phyloP scores from a whole-genome alignment of 257 asterid genomes.

The Euphrasia confusa region DNA sequence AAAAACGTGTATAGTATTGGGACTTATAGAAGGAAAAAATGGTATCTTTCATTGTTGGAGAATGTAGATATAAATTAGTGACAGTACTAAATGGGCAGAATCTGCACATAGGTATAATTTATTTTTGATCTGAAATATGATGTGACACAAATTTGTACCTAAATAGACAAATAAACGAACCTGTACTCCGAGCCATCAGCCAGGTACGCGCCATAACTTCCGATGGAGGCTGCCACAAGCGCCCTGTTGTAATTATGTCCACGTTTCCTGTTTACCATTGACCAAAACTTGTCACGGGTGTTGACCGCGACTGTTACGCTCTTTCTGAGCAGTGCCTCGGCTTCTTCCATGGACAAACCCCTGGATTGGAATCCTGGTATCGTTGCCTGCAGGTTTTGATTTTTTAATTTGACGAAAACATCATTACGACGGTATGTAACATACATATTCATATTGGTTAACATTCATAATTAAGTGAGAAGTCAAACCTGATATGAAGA shows the following conservation, averaged over 20 bases:
- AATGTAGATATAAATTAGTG: too few relatives aligned
- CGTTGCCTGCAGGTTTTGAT: slow-evolving; percentile 41
- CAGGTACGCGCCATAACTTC: slow-evolving; percentile 5
- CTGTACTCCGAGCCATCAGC: slow-evolving; percentile 10
- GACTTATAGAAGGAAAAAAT: too few relatives aligned
- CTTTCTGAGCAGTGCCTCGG: slow-evolving; percentile 38
- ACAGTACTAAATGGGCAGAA: too few relatives aligned
- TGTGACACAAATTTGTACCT: too few relatives aligned
- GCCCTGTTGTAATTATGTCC: slow-evolving; percentile 41
- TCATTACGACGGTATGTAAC: too few relatives aligned
- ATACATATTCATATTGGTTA: too few relatives aligned
- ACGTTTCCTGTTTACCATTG: slow-evolving; percentile 18
- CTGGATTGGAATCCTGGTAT: slow-evolving; percentile 55
- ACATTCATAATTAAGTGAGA: too few relatives aligned
- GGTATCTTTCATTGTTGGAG: too few relatives aligned
- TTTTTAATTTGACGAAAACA: too few relatives aligned
- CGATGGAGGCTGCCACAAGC: slow-evolving; percentile 2
- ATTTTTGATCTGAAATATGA: too few relatives aligned
- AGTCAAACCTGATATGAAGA: slow-evolving; percentile 53
- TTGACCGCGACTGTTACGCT: slow-evolving; percentile 56
- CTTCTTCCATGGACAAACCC: slow-evolving; percentile 56
- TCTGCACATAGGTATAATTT: too few relatives aligned
- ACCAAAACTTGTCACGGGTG: slow-evolving; percentile 58
- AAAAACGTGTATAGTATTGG: too few relatives aligned
- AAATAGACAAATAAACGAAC: slow-evolving; percentile 16